Percentiles rank a stretch among this genome's conserved stretches.
These are phyloP conservation scores for Nemania abortiva DNA, from an alignment of 2,329 filamentous ascomycete genomes.

Conservation along the genomic window DNA sequence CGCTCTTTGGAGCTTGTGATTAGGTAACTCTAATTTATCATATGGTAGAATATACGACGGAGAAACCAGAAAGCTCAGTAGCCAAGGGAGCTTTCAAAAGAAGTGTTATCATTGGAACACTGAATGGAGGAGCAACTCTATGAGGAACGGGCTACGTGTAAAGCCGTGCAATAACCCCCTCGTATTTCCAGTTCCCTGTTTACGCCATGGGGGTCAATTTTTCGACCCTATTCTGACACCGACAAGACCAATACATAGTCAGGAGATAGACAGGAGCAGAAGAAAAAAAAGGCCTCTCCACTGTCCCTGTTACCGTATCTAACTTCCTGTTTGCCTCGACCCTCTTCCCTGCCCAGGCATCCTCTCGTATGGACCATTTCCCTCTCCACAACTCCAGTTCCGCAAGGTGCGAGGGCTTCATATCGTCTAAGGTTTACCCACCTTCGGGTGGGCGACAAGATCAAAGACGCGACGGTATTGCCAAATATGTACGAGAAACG, in stretches of 20 bases:
- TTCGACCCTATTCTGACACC: constrained; percentile 38
- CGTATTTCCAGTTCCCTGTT: constrained; percentile 45
- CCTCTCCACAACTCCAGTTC: constrained; percentile 34
- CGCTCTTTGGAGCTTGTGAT: not conserved
- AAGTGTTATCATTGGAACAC: constrained; percentile 34
- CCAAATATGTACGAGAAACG: constrained; percentile 50
- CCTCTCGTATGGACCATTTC: constrained; percentile 28
- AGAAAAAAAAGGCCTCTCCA: constrained; percentile 10
- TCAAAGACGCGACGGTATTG: constrained; percentile 33
- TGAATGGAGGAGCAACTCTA: constrained; percentile 43
- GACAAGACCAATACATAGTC: constrained; percentile 43
- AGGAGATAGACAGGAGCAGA: constrained; percentile 16
- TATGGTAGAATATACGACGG: constrained; percentile 11
- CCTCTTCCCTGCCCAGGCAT: constrained; percentile 18
- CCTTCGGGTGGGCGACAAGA: constrained; percentile 28
- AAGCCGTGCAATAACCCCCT: constrained; percentile 42
- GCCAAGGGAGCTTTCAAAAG: constrained; percentile 23
- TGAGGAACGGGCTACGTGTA: constrained; percentile 47
- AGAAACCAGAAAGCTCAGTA: constrained; percentile 14
- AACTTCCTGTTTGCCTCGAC: constrained; percentile 19
- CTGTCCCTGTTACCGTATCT: constrained; percentile 22
- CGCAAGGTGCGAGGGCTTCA: constrained; percentile 24
- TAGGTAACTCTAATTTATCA: constrained; percentile 5
- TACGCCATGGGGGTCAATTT: constrained; percentile 44
- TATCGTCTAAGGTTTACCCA: constrained; percentile 23